Conservation (phyloP, 2,329 filamentous ascomycete species). For the Simplicillium aogashimaense region DNA sequence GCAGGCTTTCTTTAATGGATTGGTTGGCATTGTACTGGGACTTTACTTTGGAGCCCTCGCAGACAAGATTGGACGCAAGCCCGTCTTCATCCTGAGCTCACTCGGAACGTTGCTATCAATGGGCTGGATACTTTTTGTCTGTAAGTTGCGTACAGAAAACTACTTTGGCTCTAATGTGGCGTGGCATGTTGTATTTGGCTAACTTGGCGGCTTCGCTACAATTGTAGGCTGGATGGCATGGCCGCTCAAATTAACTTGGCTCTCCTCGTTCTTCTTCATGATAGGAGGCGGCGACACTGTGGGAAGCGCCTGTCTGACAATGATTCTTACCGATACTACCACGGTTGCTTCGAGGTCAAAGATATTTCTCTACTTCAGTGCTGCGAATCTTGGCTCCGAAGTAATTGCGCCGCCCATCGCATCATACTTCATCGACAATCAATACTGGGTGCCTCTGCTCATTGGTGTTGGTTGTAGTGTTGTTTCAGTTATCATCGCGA, state of each 20-base stretch:
- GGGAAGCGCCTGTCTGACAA: conserved; percentile 2
- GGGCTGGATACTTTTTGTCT: conserved; percentile 2
- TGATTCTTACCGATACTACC: conserved; percentile 5
- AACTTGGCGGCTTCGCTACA: background rate
- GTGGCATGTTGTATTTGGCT: background rate
- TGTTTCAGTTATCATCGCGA: background rate
- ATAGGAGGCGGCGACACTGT: conserved; percentile 3
- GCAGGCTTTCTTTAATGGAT: conserved; percentile 1
- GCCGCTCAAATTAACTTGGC: conserved; percentile 2
- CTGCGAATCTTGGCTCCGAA: conserved; percentile 63
- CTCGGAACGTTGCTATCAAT: conserved; percentile 1
- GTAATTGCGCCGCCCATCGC: conserved; percentile 4
- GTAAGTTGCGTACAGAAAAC: background rate
- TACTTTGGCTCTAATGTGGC: background rate
- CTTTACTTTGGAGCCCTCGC: conserved; percentile 4
- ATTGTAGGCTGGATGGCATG: conserved; percentile 2
- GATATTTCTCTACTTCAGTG: conserved; percentile 73
- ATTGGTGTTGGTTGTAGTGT: conserved; percentile 1
- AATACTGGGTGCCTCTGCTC: conserved; percentile 1
- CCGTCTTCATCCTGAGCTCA: background rate
- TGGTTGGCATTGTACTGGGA: conserved; percentile 3
- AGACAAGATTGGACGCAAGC: conserved; percentile 2
- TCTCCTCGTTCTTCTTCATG: conserved; percentile 3
- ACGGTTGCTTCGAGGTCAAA: background rate
- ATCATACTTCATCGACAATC: conserved; percentile 4